Evolutionary conservation across 192 early-diverging fungal species (phyloP).

Genomic region (Backusella circina): DNA sequence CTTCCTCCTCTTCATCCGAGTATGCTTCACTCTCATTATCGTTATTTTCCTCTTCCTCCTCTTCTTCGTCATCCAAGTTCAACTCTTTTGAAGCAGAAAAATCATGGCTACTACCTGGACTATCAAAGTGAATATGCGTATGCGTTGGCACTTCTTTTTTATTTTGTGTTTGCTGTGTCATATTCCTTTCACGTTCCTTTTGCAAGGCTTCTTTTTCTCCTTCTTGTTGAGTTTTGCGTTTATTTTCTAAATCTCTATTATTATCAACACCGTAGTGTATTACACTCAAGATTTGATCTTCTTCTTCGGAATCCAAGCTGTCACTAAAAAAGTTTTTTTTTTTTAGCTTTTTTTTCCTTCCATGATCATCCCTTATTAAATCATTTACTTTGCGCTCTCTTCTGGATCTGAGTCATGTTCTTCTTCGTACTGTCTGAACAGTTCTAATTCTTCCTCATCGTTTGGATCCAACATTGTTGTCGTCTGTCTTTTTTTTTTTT

Average conservation of each 20-base stretch:
- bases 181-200: neutral
- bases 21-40: neutral
- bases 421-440: neutral
- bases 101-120: neutral
- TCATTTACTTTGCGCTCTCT: neutral
- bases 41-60: neutral
- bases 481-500: too few relatives aligned
- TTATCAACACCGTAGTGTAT: neutral
- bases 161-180: neutral
- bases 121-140: neutral
- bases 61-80: neutral
- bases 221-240: neutral
- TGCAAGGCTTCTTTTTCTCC: neutral
- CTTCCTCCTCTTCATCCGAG: neutral
- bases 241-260: neutral
- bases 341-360: neutral
- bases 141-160: neutral
- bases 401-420: neutral
- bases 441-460: neutral
- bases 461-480: neutral
- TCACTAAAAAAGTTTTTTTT: neutral
- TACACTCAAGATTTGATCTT: slow-evolving; percentile 7
- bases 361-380: neutral
- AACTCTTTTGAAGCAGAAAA: neutral
- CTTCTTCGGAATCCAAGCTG: neutral